Evolutionary conservation across 1,139 yeast genomes (phyloP), one percentile per base, ranked within the genome.

Genomic region (Komagataea norvegica): DNA sequence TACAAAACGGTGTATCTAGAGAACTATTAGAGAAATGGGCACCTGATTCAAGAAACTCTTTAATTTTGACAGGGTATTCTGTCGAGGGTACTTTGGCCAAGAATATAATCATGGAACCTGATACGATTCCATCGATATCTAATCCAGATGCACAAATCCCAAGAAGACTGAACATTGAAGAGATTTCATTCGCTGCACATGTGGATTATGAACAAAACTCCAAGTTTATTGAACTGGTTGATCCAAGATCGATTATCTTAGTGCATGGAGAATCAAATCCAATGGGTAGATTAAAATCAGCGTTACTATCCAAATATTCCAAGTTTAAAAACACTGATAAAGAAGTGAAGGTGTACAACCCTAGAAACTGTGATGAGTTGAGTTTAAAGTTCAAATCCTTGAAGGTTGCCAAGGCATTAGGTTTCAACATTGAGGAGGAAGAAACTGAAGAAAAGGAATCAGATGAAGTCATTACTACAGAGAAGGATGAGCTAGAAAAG

Each of bases 231-330:
- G 96, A 89, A 52, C 68, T 79, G 44, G 87, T 91, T 6, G 82
- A 83, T 43, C 95, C 99, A 0, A 74, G 75, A 46, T 79, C 83
- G 42, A 81, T 83, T 38, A 87, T 91, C 43, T 70, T 91, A 42
- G 99, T 91, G 1, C 99, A 91, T 59, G 99, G 99, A n/a, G 99
- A 91, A 57, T 79, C 94, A 3, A 88, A 86, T 49, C 96, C 96
- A 21, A 91, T 91, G 98, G 98, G 97, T 41, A 78, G 98, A 57
- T 67, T 91, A 39, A 91, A 91, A 59, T 85, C 96, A 19, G 98
- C 98, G 0, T 67, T 91, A 31, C 66, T 88, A 51, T 86, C 96
- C 42, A 88, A 88, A 59, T 93, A 89, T 54, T 72, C 89, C 7
- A 74, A 78, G 33, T 69, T 86, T 37, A 88, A 83, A 56, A 89